Evolutionary conservation across 371 early-diverging fungal species (phyloP), one percentile per base, ranked within the genome.

Genomic region (Chytridiales sp.): DNA sequence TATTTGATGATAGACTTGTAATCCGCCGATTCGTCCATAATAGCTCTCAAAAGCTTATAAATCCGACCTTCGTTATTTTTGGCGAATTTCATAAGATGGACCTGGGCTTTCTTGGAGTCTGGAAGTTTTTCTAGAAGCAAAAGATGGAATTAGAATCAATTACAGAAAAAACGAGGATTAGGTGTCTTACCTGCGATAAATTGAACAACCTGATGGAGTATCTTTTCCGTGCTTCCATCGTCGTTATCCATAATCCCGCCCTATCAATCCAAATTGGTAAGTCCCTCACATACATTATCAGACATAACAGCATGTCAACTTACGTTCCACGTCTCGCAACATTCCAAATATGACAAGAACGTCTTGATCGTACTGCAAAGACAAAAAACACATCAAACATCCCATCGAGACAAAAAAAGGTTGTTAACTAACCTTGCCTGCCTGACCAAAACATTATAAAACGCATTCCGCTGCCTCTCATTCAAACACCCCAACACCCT

Each of bases 1-100:
- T 75, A 64, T 54, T 83, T 84, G 47, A 79, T 61, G 17, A 88
- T 72, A 4, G 74, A 36, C 59, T 83, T 82, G 60, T 78, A 83
- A 54, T 86, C 87, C 39, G 73, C 71, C 17, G 62, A 50, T 32
- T 76, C 76, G 41, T 81, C 75, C 83, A 87, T 82, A 13, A 79
- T 67, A 11, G 69, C 68, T 35, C 72, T 64, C 31, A 88, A 56
- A 0, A 79, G 64, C 62, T 76, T 72, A 64, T 84, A 82, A 8
- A 81, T 39, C 0, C 74, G 65, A 5, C 54, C 56, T 41, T 88
- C 83, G 51, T 81, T 81, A 17, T 76, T 59, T 30, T 73, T 73
- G 24, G 82, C 76, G 49, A 88, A 80, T 66, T 81, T 74, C 4
- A 69, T 59, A 9, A 89, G 69, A 30, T 72, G 65, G 13, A 55